phyloP scores from a whole-genome alignment of 805 yeast genomes.

The Komagataella populi region DNA sequence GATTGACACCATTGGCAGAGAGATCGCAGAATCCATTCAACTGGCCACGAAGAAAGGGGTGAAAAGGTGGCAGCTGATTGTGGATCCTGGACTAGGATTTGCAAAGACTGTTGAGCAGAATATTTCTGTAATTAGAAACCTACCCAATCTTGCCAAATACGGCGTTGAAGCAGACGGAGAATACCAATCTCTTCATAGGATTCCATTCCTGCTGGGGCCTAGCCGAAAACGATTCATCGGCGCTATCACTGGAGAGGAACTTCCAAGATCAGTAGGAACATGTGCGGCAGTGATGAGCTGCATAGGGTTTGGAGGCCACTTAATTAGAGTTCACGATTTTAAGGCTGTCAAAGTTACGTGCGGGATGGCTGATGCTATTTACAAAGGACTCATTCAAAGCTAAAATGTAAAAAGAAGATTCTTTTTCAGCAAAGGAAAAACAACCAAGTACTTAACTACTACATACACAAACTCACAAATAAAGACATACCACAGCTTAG shows the following conservation, averaged over 20 bases:
- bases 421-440: background rate
- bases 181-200: constrained; percentile 30
- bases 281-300: constrained; percentile 64
- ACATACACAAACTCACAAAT: background rate
- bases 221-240: constrained; percentile 86
- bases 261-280: constrained; percentile 64
- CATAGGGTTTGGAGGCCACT: constrained; percentile 59
- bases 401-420: background rate
- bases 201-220: constrained; percentile 75
- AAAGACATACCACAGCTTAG: background rate
- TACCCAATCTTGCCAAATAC: constrained; percentile 33
- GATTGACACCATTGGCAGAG: constrained; percentile 48
- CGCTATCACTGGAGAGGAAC: constrained; percentile 41
- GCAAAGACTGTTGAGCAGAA: constrained; percentile 77
- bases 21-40: constrained; percentile 40
- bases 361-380: constrained; percentile 3
- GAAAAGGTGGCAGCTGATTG: constrained; percentile 76
- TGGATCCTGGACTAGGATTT: constrained; percentile 95
- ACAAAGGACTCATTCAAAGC: constrained; percentile 1
- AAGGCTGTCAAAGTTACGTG: constrained; percentile 13
- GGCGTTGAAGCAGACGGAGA: constrained; percentile 13
- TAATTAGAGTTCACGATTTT: constrained; percentile 84
- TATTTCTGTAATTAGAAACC: constrained; percentile 41
- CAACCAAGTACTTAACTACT: background rate
- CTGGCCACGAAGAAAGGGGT: constrained; percentile 54